phyloP scores from a whole-genome alignment of 495 filamentous ascomycete species.

The Neurospora sp. region DNA sequence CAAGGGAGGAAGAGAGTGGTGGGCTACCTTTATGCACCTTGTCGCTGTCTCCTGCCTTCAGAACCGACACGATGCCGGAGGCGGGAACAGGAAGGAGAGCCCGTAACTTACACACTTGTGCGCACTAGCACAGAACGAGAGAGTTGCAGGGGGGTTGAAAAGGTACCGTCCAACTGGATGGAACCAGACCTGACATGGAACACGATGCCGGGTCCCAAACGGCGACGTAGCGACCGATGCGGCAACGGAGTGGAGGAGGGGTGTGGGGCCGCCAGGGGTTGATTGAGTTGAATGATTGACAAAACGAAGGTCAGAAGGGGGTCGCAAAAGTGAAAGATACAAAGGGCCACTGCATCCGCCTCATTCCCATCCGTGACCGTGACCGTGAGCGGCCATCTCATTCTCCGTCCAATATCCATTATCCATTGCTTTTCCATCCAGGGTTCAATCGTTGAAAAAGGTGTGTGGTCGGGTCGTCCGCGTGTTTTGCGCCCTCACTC shows the following conservation, averaged over 20 bases:
- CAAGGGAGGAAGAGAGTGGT: conserved; percentile 1
- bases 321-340: not conserved
- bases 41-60: not conserved
- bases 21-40: not conserved
- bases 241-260: not conserved
- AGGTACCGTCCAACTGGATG: not conserved
- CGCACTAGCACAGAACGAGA: not conserved
- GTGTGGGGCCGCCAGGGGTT: not conserved
- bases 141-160: not conserved
- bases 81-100: conserved; percentile 1
- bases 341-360: not conserved
- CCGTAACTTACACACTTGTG: not conserved
- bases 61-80: conserved; percentile 8
- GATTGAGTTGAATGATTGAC: not conserved
- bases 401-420: not conserved
- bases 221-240: not conserved
- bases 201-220: conserved; percentile 1
- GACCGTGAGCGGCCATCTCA: not conserved
- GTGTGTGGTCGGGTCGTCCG: not conserved
- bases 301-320: not conserved
- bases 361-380: not conserved
- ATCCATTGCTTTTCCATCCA: not conserved
- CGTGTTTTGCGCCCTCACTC: not conserved
- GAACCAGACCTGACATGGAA: not conserved
- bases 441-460: not conserved